Evolutionary conservation across 2,329 filamentous ascomycete species (phyloP), one percentile per base, ranked within the genome.

Genomic region (Xylariaceae sp.): DNA sequence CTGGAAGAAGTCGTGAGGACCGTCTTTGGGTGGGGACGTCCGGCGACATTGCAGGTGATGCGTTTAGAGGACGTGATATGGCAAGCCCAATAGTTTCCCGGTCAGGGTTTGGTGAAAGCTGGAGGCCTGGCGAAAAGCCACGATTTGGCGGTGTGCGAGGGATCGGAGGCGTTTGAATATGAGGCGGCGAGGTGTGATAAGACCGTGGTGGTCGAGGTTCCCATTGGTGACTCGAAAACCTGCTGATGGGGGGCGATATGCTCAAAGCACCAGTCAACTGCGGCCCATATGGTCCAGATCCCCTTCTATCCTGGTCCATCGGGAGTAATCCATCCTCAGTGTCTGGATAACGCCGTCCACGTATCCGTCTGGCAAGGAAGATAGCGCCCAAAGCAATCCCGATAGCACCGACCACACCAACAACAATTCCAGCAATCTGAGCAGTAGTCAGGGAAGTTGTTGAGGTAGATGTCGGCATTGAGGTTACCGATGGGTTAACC

Each of bases 361-460:
- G 77, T 7, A 71, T 65, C 48, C 70, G 72, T 44, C 79, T 73
- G 2, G 76, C 74, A 14, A 81, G 52, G 7, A 82, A 62, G 20
- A 85, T 76, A 12, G 81, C 66, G 3, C 74, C 75, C 23, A 84
- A 64, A 5, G 77, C 80, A 18, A 87, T 62, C 3, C 77, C 69
- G 2, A 79, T 72, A 1, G 78, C 79, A 3, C 79, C 81, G 3
- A 78, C 76, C 10, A 79, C 74, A 5, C 83, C 86, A 3, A 85
- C 74, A 1, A 79, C 75, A 56, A 89, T 85, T 6, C 85, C 86
- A 18, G 78, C 79, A 45, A 88, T 77, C 59, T 86, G 81, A 3
- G 71, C 72, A 6, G 73, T 74, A 20, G 66, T 68, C 32, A 77
- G 67, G n/a, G 57, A 29, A 37, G 62, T 56, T 43, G 57, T 50